Base-by-base conservation (phyloP, 1,284 basidiomycete genomes). In the Vanrija sp. region DNA sequence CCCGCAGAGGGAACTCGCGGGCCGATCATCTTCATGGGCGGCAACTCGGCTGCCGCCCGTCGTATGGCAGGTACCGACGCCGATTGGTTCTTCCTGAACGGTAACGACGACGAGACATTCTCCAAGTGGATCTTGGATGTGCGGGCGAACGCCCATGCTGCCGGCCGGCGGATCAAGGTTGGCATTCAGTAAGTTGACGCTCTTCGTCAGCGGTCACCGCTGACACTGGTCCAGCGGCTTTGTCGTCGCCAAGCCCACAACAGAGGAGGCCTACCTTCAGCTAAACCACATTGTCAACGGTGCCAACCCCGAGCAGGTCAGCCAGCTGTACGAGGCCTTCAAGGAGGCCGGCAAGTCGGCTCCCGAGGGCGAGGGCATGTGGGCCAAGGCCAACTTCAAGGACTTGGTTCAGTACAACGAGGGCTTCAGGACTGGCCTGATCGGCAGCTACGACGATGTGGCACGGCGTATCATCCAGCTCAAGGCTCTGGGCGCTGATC, bases 391-490 rank as follows among this genome's bases (percentile, higher is more conserved):
- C 12, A 54, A 47, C 16, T 28, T 48, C 10, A 46, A 55, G 28
- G 43, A 55, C n/a, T 21, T 51, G 21, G 57, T 59, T 14, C 57
- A 59, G 38, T 59, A 48, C 57, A 59, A 59, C 38, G 57, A 59
- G 18, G 57, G 57, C 10, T 59, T 59, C 49, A 48, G 50, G 18
- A 47, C 54, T 2, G 48, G 50, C 4, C 34, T 59, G 49, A 59
- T 59, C 26, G 57, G 57, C 6, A 59, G 54, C 6, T 29, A 34
- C 10, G 54, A 55, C 21, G 44, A 51, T 21, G 43, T 59, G n/a
- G 57, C 53, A n/a, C 47, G 55, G 21, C 45, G 58, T 2, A 60
- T 60, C 46, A 51, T 60, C 45, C 23, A 52, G 34, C 51, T 60
- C 49, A 55, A 54, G 46, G 55, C 58, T 9, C 38, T 56, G 15